Evolutionary conservation across 2,329 filamentous ascomycete species (phyloP).

Genomic region (Sarocladium strictum): DNA sequence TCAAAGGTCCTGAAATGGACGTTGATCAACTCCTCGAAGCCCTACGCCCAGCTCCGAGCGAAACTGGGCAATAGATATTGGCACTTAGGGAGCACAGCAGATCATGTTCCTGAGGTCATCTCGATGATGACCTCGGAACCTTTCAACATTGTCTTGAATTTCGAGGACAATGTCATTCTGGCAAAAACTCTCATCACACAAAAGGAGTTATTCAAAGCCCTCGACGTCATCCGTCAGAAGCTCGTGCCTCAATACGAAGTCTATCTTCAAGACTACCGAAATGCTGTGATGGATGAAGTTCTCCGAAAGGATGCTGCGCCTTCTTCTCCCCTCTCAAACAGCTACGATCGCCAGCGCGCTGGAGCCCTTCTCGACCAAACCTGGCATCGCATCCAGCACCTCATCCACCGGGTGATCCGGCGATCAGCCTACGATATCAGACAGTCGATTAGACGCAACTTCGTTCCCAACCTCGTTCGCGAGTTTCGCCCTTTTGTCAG

Average conservation of each 20-base stretch:
- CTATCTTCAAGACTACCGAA: slow-evolving; percentile 19
- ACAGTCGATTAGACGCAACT: too few relatives aligned
- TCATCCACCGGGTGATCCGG: slow-evolving; percentile 22
- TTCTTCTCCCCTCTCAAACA: slow-evolving; percentile 12
- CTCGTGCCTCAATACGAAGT: slow-evolving; percentile 32
- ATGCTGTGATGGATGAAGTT: slow-evolving; percentile 26
- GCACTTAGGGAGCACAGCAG: neutral
- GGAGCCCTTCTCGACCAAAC: slow-evolving; percentile 26
- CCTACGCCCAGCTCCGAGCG: slow-evolving; percentile 24
- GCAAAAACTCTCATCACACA: slow-evolving; percentile 31
- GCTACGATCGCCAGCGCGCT: slow-evolving; percentile 20
- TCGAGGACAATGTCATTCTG: slow-evolving; percentile 47
- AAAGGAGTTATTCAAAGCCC: neutral
- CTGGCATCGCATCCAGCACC: slow-evolving; percentile 23
- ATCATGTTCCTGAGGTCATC: slow-evolving; percentile 40
- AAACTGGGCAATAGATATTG: neutral
- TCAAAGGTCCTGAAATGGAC: slow-evolving; percentile 61
- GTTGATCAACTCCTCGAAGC: slow-evolving; percentile 45
- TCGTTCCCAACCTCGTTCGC: slow-evolving; percentile 22
- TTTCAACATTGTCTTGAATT: slow-evolving; percentile 49
- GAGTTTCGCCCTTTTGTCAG: slow-evolving; percentile 29
- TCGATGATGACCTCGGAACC: slow-evolving; percentile 52
- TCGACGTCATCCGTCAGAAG: slow-evolving; percentile 30
- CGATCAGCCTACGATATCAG: slow-evolving; percentile 17
- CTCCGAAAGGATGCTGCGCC: slow-evolving; percentile 20